Base-by-base conservation (phyloP, 1,139 yeast species). In the Keqinozyma sinolaborantium region DNA sequence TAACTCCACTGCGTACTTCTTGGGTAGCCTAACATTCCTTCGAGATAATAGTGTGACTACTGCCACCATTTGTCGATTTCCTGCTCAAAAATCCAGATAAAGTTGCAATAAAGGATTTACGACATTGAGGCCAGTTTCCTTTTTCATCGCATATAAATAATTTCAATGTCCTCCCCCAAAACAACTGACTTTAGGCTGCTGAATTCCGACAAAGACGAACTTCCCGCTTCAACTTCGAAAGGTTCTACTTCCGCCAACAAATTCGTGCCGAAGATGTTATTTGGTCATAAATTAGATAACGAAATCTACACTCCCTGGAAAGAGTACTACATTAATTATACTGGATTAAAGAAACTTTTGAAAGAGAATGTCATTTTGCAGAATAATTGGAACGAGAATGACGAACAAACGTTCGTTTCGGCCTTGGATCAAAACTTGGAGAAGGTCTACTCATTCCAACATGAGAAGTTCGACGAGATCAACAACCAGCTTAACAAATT, bases 261-360 rank as follows among this genome's bases (percentile, higher is more conserved):
- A 7, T 18, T 18, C 21, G 21, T 18, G 26, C 42, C 44, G 10
- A 56, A 47, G 32, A 88, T 92, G 97, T 64, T 90, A 41, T 92
- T 90, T 53, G 95, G 95, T 31, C 85, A 77, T 35, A 86, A 85
- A 52, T 69, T 92, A 38, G 82, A 82, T 34, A 79, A 77, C 46
- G 97, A 90, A 58, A 77, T 79, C 26, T 86, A 84, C 57, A 79
- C 80, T 32, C 95, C 97, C 3, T 92, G 98, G 98, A 82, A 76
- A 57, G 75, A 78, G 29, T 77, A 83, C 52, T 92, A 90, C 58
- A 74, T 92, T 47, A 72, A 79, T 51, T 92, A 92, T 57, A 94
- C 80, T 47, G 66, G 69, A 32, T 69, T 92, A 51, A 92, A 90
- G 64, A 81, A 79, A 51, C 70, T 87, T 31, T 70, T 92, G 49